Conservation (phyloP, 345 rosid species). For the Ricinus communis region DNA sequence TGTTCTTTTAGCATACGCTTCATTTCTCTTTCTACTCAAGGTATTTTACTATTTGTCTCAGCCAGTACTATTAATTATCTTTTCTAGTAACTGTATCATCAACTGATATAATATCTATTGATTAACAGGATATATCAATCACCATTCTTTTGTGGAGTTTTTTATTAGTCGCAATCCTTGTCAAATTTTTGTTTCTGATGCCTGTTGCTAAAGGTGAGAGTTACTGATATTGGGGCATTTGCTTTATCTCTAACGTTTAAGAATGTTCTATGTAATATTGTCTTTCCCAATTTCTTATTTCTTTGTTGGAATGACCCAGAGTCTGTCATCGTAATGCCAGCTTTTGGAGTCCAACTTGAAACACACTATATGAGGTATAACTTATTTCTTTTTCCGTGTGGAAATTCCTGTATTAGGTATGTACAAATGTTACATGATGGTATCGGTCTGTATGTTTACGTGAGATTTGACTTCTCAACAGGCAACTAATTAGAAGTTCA, state of each 20-base stretch:
- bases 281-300: slow-evolving; percentile 17
- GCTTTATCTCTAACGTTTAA: not conserved
- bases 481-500: not conserved
- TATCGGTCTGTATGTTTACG: no score
- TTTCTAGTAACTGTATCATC: not conserved
- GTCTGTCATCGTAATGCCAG: slow-evolving; percentile 71
- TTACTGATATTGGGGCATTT: not conserved
- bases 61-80: not conserved
- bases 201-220: slow-evolving; percentile 60
- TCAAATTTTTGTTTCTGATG: slow-evolving; percentile 43
- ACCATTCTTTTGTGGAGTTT: slow-evolving; percentile 43
- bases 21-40: slow-evolving; percentile 46
- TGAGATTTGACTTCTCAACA: not conserved
- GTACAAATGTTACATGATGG: no score
- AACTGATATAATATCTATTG: slow-evolving; percentile 20
- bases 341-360: slow-evolving; percentile 81
- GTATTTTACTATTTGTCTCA: slow-evolving; percentile 33
- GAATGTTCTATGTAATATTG: not conserved
- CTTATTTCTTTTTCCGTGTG: not conserved
- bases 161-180: slow-evolving; percentile 45
- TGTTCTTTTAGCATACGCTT: slow-evolving; percentile 32
- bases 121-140: slow-evolving; percentile 51
- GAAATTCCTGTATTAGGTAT: no score
- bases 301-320: slow-evolving; percentile 49
- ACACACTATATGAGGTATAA: slow-evolving; percentile 68